Percentiles rank a stretch among this genome's conserved stretches.
phyloP scores from a whole-genome alignment of 257 asterid genomes.

The Lycium ferocissimum region DNA sequence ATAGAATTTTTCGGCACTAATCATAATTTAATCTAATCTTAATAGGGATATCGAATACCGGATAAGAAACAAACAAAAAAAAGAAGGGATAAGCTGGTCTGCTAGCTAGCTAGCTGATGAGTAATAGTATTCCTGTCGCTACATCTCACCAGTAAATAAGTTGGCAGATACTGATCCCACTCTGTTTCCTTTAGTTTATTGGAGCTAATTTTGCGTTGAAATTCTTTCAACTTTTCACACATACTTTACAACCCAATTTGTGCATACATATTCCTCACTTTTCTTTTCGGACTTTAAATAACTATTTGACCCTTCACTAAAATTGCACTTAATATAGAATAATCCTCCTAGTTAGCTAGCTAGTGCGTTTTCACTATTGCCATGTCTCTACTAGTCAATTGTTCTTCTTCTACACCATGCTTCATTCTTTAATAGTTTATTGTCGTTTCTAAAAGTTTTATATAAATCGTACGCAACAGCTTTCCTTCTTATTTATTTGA shows the following conservation, averaged over 20 bases:
- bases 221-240: slow-evolving; percentile 29
- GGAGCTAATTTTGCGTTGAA: slow-evolving; percentile 28
- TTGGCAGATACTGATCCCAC: slow-evolving; percentile 34
- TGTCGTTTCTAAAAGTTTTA: no score
- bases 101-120: slow-evolving; percentile 2
- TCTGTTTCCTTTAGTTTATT: slow-evolving; percentile 25
- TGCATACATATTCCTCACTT: slow-evolving; percentile 28
- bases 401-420: neutral
- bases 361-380: slow-evolving; percentile 23
- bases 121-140: neutral
- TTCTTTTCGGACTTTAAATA: slow-evolving; percentile 21
- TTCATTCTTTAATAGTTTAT: neutral
- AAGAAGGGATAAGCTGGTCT: neutral
- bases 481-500: no score
- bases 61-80: neutral
- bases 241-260: slow-evolving; percentile 43
- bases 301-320: slow-evolving; percentile 43
- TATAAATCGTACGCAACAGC: no score
- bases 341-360: neutral
- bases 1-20: neutral
- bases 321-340: neutral
- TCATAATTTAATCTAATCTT: neutral
- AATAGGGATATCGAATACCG: neutral
- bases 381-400: neutral
- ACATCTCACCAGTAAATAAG: slow-evolving; percentile 30